phyloP scores from a whole-genome alignment of 2,329 filamentous ascomycete species.

The Aspergillus pseudonomiae region DNA sequence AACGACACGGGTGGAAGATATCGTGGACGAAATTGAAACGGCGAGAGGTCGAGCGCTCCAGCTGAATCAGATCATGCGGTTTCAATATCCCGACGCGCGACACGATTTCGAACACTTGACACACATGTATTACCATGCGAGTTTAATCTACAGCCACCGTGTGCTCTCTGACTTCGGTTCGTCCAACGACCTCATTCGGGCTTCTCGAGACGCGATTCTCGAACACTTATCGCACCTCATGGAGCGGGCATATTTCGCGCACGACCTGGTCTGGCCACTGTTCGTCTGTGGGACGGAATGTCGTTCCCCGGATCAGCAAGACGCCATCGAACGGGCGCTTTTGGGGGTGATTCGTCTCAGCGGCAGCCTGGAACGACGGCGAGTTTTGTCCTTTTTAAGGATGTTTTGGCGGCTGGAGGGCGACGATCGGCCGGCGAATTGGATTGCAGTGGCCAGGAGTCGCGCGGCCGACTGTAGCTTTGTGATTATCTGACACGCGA shows the following conservation, averaged over 20 bases:
- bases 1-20: constrained; percentile 1
- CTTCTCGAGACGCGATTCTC: constrained; percentile 15
- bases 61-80: constrained; percentile 19
- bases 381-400: constrained; percentile 17
- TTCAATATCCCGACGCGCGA: constrained; percentile 15
- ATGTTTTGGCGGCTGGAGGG: constrained; percentile 12
- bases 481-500: constrained; percentile 11
- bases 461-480: constrained; percentile 10
- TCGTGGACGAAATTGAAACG: constrained; percentile 9
- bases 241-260: constrained; percentile 20
- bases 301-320: constrained; percentile 4
- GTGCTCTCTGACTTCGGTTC: constrained; percentile 19
- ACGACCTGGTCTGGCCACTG: constrained; percentile 32
- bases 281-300: constrained; percentile 32
- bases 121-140: constrained; percentile 31
- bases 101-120: constrained; percentile 26
- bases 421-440: constrained; percentile 2
- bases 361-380: constrained; percentile 15
- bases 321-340: constrained; percentile 10
- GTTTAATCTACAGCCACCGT: constrained; percentile 28
- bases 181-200: neutral
- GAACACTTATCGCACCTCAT: constrained; percentile 10
- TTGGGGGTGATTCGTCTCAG: constrained; percentile 15
- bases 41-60: constrained; percentile 21
- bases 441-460: constrained; percentile 21